phyloP scores from a whole-genome alignment of 2,329 filamentous ascomycete genomes.

The Neocatenulostroma microsporum region DNA sequence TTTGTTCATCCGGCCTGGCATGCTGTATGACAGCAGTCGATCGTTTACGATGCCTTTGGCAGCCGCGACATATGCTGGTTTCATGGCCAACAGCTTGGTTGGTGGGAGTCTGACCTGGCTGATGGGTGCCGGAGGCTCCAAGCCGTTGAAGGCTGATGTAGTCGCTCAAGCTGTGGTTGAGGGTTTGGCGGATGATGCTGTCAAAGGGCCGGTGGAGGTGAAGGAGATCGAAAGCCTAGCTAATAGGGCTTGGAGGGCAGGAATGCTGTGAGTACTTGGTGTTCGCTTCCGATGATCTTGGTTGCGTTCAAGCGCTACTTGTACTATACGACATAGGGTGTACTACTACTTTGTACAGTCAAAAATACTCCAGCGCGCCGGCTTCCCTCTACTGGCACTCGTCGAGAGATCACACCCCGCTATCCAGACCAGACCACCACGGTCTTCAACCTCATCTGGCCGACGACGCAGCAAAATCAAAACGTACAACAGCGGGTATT shows the following conservation, averaged over 20 bases:
- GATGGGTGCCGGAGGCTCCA: slow-evolving; percentile 74
- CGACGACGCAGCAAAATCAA: too few species aligned
- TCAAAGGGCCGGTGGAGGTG: slow-evolving; percentile 69
- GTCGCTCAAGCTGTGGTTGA: slow-evolving; percentile 89
- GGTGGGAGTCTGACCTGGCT: slow-evolving; percentile 67
- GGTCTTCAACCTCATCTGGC: too few species aligned
- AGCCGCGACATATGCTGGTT: slow-evolving; percentile 63
- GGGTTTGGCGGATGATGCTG: slow-evolving; percentile 64
- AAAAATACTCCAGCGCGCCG: too few species aligned
- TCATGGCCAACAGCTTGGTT: slow-evolving; percentile 67
- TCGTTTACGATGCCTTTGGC: slow-evolving; percentile 80
- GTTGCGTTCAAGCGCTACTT: slow-evolving; percentile 1
- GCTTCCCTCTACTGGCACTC: too few species aligned
- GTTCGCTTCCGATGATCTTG: not conserved
- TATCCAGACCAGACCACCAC: too few species aligned
- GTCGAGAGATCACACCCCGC: too few species aligned
- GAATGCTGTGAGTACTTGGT: slow-evolving; percentile 62
- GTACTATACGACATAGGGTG: too few species aligned
- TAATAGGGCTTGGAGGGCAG: slow-evolving; percentile 76
- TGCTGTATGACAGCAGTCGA: slow-evolving; percentile 80
- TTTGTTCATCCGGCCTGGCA: slow-evolving; percentile 76
- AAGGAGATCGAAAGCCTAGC: slow-evolving; percentile 74
- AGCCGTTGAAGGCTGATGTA: slow-evolving; percentile 77
- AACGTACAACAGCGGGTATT: too few species aligned
- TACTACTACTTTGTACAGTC: too few species aligned